A percentile compares a stretch with the other conserved stretches of the same genome.
Conservation (phyloP, 768 basidiomycete species). For the Calocybe cyanea region DNA sequence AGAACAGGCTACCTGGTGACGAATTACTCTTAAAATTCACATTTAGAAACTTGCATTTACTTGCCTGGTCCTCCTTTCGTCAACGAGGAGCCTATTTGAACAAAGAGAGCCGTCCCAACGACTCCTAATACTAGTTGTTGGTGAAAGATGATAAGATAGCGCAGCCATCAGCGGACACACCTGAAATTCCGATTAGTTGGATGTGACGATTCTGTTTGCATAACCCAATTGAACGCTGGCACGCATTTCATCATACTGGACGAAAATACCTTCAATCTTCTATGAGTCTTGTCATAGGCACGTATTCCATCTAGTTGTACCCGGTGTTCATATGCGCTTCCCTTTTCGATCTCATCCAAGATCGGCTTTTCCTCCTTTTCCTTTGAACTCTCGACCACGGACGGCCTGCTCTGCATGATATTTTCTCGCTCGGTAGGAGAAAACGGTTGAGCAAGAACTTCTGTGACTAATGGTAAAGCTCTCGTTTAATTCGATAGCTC, state of each 20-base stretch:
- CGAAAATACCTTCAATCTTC: slow-evolving; percentile 33
- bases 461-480: no score
- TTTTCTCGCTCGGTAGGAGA: no score
- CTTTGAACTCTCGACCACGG: slow-evolving; percentile 3
- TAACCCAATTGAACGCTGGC: neutral
- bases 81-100: slow-evolving; percentile 64
- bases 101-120: slow-evolving; percentile 73
- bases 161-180: slow-evolving; percentile 20
- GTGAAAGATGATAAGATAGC: neutral
- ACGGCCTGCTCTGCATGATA: slow-evolving; percentile 11
- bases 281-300: slow-evolving; percentile 31
- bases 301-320: slow-evolving; percentile 12
- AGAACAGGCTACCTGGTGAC: slow-evolving; percentile 39
- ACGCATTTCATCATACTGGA: neutral
- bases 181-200: slow-evolving; percentile 50
- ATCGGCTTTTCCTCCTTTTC: slow-evolving; percentile 1
- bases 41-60: slow-evolving; percentile 7
- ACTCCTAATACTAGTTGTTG: slow-evolving; percentile 40
- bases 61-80: slow-evolving; percentile 61
- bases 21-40: neutral
- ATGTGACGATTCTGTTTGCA: slow-evolving; percentile 42
- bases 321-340: slow-evolving; percentile 8
- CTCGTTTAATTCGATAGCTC: no score
- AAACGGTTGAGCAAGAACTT: no score
- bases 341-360: slow-evolving; percentile 1